Base-by-base conservation (phyloP, 768 basidiomycete species). In the Termitomyces sp. region DNA sequence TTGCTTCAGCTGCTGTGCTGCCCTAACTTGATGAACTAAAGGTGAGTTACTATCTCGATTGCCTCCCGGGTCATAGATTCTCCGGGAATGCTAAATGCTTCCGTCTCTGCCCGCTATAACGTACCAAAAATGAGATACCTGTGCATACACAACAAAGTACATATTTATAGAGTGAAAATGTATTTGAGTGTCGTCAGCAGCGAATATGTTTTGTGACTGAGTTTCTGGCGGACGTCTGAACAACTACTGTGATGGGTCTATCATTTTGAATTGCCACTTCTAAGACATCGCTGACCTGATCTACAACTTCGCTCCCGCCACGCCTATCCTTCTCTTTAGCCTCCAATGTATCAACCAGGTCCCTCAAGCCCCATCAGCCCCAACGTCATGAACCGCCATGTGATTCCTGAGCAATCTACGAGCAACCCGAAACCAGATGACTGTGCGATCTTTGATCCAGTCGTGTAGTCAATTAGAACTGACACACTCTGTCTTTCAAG, bases 351-450 rank as follows among this genome's bases (percentile, higher is more conserved):
- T 57, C 72, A 75, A 58, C 69, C 75, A 61, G 73, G 72, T 35
- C 70, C 74, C 37, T 74, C 74, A 19, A 73, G 68, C 54, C 70
- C 74, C 21, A 64, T 68, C 46, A 66, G 34, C 42, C 57, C 61
- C 21, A 55, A 58, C 52, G 46, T 61, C 19, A 64, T 65, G 59
- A 66, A 58, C 61, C 72, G 72, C 23, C 74, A 71, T 59, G 63
- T 72, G 54, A 66, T 59, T 54, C 68, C 72, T 42, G 76, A 73
- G 53, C 73, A 71, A 59, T 68, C 61, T 52, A 63, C 71, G 41
- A 74, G 60, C 62, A 76, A 73, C 56, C 64, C 66, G 52, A 73
- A 72, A 52, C 72, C 76, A 55, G 76, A 79, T 57, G 79, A 80
- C 65, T 80, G 76, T 77, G 66, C 54, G 72, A 57, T 55, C 55